phyloP scores from a whole-genome alignment of 2,329 filamentous ascomycete genomes.

The Paecilomyces niveus region DNA sequence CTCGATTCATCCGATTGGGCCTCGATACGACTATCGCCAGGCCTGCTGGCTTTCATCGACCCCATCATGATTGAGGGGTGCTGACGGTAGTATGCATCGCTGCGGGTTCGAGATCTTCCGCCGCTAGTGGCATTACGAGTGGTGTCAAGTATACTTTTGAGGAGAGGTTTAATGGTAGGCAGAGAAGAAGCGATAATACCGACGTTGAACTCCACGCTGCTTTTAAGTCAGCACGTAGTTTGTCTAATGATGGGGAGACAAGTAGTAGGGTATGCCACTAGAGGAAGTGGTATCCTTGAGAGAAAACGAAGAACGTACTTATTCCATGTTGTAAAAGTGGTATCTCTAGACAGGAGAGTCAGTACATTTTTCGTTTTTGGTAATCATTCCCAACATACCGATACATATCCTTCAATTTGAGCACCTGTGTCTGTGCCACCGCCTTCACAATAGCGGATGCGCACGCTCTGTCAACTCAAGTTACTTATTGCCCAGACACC shows the following conservation, averaged over 20 bases:
- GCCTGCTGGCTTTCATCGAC: not conserved
- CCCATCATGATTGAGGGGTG: not conserved
- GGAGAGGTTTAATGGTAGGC: slow-evolving; percentile 33
- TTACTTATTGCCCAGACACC: not conserved
- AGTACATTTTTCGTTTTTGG: too few relatives aligned
- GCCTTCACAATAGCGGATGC: slow-evolving; percentile 35
- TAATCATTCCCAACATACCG: slow-evolving; percentile 14
- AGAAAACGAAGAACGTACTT: slow-evolving; percentile 7
- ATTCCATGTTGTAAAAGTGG: slow-evolving; percentile 12
- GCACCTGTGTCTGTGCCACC: slow-evolving; percentile 29
- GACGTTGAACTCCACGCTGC: slow-evolving; percentile 35
- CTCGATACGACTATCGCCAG: not conserved
- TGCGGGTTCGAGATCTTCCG: not conserved
- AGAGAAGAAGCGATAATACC: slow-evolving; percentile 36
- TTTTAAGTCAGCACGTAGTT: too few relatives aligned
- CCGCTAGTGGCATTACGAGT: slow-evolving; percentile 7
- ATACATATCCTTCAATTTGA: slow-evolving; percentile 23
- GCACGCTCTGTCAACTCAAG: slow-evolving; percentile 24
- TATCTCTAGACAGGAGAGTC: slow-evolving; percentile 3
- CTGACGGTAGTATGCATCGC: not conserved
- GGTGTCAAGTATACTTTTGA: slow-evolving; percentile 13
- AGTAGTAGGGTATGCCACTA: too few relatives aligned
- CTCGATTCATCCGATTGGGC: not conserved
- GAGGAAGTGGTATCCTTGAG: too few relatives aligned
- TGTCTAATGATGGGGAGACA: too few relatives aligned